Evolutionary conservation across 2,329 filamentous ascomycete species (phyloP).

Genomic region (Ilyonectria robusta): DNA sequence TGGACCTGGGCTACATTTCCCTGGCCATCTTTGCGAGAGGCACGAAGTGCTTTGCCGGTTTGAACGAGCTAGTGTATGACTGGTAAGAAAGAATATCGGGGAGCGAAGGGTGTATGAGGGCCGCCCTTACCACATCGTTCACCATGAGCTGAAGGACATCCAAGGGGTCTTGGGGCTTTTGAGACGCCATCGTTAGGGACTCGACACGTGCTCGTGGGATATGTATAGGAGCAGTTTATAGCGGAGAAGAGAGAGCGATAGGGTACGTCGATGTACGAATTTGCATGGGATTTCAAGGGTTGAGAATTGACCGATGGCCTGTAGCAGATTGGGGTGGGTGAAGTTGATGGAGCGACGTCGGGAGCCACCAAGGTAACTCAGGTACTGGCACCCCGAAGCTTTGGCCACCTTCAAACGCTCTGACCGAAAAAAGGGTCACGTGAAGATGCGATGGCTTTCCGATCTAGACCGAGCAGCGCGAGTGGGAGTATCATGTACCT

Average conservation of each 20-base stretch:
- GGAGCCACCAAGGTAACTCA: slow-evolving; percentile 23
- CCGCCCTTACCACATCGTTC: slow-evolving; percentile 66
- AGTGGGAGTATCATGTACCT: not conserved
- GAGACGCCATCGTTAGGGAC: slow-evolving; percentile 50
- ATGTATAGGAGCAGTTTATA: not conserved
- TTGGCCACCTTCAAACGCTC: slow-evolving; percentile 19
- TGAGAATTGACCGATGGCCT: slow-evolving; percentile 14
- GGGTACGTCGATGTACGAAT: not conserved
- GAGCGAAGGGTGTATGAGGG: not conserved
- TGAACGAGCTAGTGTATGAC: slow-evolving; percentile 65
- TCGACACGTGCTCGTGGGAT: not conserved
- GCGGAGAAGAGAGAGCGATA: not conserved
- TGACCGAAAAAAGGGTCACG: slow-evolving; percentile 35
- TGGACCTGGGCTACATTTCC: slow-evolving; percentile 53
- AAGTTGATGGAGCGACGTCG: slow-evolving; percentile 32
- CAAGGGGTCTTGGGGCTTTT: slow-evolving; percentile 57
- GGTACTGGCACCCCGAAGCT: slow-evolving; percentile 23
- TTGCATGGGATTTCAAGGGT: slow-evolving; percentile 2
- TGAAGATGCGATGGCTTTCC: slow-evolving; percentile 18
- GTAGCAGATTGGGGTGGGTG: not conserved
- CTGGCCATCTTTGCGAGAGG: slow-evolving; percentile 62
- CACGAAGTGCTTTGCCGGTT: slow-evolving; percentile 69
- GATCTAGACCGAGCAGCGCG: not conserved
- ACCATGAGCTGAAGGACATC: slow-evolving; percentile 67
- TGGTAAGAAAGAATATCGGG: slow-evolving; percentile 25